Evolutionary conservation across 805 yeast species (phyloP).

Genomic region (Cyberlindnera veronae): DNA sequence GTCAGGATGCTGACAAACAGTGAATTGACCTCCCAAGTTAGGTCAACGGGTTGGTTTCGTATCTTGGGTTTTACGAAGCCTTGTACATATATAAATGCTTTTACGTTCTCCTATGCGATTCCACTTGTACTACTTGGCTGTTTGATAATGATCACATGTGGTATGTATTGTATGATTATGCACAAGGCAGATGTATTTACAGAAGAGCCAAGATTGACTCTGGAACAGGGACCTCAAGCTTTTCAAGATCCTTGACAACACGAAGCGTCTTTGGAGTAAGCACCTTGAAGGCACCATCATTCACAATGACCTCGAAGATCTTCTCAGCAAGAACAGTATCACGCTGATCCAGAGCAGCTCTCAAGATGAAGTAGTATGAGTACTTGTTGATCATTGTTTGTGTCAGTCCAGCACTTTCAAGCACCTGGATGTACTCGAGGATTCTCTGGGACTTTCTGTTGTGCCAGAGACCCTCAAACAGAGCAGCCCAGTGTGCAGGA

Average conservation of each 20-base stretch:
- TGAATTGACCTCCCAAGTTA: no score
- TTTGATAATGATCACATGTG: no score
- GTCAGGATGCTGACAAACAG: no score
- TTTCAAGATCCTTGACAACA: conserved; percentile 9
- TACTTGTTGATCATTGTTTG: conserved; percentile 14
- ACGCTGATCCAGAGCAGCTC: conserved; percentile 14
- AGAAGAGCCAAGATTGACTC: conserved; percentile 9
- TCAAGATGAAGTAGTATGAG: conserved; percentile 21
- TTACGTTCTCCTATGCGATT: no score
- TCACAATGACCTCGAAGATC: conserved; percentile 13
- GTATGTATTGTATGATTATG: no score
- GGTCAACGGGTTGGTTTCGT: no score
- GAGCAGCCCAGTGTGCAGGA: conserved; percentile 23
- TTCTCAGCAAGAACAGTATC: conserved; percentile 22
- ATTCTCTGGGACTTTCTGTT: conserved; percentile 13
- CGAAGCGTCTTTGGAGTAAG: conserved; percentile 10
- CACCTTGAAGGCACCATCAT: conserved; percentile 1
- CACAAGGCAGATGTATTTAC: conserved; percentile 13
- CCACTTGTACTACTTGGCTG: no score
- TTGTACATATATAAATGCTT: no score
- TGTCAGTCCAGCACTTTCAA: conserved; percentile 5
- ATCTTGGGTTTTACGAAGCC: no score
- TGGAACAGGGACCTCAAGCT: conserved; percentile 18
- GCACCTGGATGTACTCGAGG: conserved; percentile 15
- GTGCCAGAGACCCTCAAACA: conserved; percentile 25